phyloP scores from a whole-genome alignment of 2,329 filamentous ascomycete species.

The Chrysosporium keratinophilum region DNA sequence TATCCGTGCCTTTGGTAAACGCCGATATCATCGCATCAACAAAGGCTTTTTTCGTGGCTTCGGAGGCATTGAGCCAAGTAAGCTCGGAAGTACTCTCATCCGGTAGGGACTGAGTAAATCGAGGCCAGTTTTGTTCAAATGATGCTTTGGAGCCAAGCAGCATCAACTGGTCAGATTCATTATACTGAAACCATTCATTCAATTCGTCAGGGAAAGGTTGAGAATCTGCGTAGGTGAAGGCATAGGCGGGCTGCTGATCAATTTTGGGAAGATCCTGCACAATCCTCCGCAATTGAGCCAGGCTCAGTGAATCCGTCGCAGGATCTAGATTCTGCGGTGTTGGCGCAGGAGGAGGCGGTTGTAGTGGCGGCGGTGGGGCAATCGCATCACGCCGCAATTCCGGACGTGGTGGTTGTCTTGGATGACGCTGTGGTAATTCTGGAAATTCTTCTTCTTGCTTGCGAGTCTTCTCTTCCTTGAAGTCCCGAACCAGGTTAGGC shows the following conservation, averaged over 20 bases:
- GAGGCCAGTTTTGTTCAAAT: constrained; percentile 67
- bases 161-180: constrained; percentile 71
- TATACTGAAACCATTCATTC: constrained; percentile 96
- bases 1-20: constrained; percentile 29
- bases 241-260: constrained; percentile 65
- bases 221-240: constrained; percentile 69
- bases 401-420: constrained; percentile 23
- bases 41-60: constrained; percentile 40
- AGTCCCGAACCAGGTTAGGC: constrained; percentile 32
- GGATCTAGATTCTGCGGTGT: constrained; percentile 26
- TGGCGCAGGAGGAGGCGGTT: constrained; percentile 39
- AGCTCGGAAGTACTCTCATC: constrained; percentile 31
- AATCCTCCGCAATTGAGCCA: constrained; percentile 61
- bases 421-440: constrained; percentile 16
- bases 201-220: constrained; percentile 74
- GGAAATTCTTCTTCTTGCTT: constrained; percentile 14
- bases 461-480: constrained; percentile 21
- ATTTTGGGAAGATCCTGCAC: constrained; percentile 61
- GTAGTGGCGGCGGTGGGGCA: constrained; percentile 32
- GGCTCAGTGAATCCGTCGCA: constrained; percentile 59
- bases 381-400: constrained; percentile 30
- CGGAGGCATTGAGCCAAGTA: constrained; percentile 57
- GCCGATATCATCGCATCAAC: constrained; percentile 29
- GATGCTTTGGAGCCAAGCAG: constrained; percentile 63
- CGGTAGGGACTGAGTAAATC: constrained; percentile 34